Evolutionary conservation across 2,329 filamentous ascomycete genomes (phyloP), one percentile per base, ranked within the genome.

Genomic region (Colletotrichum cordylinicola): DNA sequence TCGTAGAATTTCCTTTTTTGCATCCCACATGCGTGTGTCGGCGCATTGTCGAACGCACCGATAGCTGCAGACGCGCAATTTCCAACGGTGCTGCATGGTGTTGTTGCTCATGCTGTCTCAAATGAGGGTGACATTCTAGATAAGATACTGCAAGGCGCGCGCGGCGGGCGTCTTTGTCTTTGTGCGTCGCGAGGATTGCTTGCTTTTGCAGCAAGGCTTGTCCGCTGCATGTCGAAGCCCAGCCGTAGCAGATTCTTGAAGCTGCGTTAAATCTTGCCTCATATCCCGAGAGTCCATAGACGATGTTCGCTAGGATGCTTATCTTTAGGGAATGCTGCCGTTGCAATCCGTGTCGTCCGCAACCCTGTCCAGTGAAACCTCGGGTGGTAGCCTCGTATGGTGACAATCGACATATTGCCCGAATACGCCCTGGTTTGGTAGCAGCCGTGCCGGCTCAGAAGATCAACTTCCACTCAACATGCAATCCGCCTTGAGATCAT

Each of bases 41-140:
- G 72, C 56, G 43, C 67, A 16, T 67, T 27, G 4, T 43, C 9
- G 24, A 62, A 9, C 31, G 21, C 10, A n/a, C 67, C 67, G 72
- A 71, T 37, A 18, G 16, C 67, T 66, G 72, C 72, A 74, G 67
- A 8, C 43, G 43, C 3, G 71, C n/a, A 70, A 74, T 66, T 35
- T 71, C 39, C 9, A 74, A 71, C 72, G 72, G 31, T 10, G 55
- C 27, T 58, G 67, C 72, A 48, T 58, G 29, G 8, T 33, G 65
- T 13, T 21, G 3, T 6, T 58, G 31, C 61, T 27, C 61, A 64
- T 62, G 60, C 31, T 66, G 35, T 65, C 58, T 64, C 58, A 64
- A 69, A 58, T 29, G 55, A 69, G 18, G 21, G 24, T 52, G 55
- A n/a, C 56, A 52, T 24, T 35, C 8, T 13, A 39, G 24, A 70